phyloP scores from a whole-genome alignment of 345 rosid genomes.

The Physaria fendleri region DNA sequence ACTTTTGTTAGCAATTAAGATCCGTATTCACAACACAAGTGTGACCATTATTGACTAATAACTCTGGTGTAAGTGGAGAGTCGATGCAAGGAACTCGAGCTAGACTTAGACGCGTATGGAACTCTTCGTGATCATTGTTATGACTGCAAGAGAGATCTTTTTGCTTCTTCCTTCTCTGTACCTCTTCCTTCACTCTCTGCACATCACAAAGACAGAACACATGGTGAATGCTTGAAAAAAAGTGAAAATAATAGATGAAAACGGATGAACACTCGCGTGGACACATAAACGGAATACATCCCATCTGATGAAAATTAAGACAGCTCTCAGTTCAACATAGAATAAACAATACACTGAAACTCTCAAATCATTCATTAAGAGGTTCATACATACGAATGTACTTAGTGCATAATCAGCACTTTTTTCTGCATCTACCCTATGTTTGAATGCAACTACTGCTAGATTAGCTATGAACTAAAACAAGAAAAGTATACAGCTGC shows the following conservation, averaged over 20 bases:
- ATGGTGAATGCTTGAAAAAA: background rate
- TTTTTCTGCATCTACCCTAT: too few relatives aligned
- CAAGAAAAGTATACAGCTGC: too few relatives aligned
- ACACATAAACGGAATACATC: background rate
- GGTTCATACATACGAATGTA: background rate
- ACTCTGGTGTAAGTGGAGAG: slow-evolving; percentile 12
- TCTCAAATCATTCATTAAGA: too few relatives aligned
- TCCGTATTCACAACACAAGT: slow-evolving; percentile 6
- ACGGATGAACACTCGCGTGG: background rate
- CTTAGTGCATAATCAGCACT: too few relatives aligned
- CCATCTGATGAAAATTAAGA: too few relatives aligned
- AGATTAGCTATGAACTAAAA: too few relatives aligned
- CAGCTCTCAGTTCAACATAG: background rate
- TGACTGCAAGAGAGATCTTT: slow-evolving; percentile 12
- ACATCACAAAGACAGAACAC: slow-evolving; percentile 13
- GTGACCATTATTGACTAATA: slow-evolving; percentile 19
- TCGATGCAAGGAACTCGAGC: background rate
- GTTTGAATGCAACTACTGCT: too few relatives aligned
- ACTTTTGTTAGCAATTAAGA: slow-evolving; percentile 11
- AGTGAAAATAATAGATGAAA: background rate
- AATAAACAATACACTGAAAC: too few relatives aligned
- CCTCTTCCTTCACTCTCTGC: slow-evolving; percentile 76
- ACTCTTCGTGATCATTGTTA: slow-evolving; percentile 24
- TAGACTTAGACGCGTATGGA: slow-evolving; percentile 21
- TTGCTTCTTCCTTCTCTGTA: slow-evolving; percentile 51